Base-by-base conservation (phyloP, 106 monocot genomes). In the Dendrobium huoshanense region DNA sequence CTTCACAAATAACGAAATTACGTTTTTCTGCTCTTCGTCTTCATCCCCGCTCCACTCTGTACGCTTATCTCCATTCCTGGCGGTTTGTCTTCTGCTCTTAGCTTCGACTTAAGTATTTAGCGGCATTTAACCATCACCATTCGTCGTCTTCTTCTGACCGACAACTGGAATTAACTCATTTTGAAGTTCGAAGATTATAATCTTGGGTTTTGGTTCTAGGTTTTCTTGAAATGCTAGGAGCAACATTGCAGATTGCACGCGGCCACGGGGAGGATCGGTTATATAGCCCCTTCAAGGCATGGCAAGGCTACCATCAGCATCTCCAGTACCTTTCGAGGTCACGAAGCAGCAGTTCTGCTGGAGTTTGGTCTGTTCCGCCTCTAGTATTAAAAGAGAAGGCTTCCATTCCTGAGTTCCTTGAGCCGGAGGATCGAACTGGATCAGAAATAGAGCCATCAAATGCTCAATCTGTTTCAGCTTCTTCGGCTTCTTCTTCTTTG, bases 251-350 rank as follows among this genome's bases (percentile, higher is more conserved):
- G 78, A 82, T 88, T 41, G 55, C 85, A 18, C 78, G 89, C 13
- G 74, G 75, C 45, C 85, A 79, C 73, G 85, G 86, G 2, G 91
- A 91, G 19, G 86, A 88, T 19, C 84, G 85, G 7, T 85, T 91
- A 83, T 85, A 87, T 81, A 37, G 79, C 59, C 56, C 86, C 41
- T 79, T 83, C n/a, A 88, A 79, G 77, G 80, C 80, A 0, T 80
- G 82, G 25, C 42, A 84, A 31, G 61, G 80, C 29, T 70, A 82
- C 72, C 54, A 77, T 45, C 51, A 55, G n/a, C 22, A 83, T 59
- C 84, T 68, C 42, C 73, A 11, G n/a, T 19, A 59, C 29, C 51
- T 45, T 0, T 68, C 61, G 67, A 47, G 75, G 58, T 75, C 82
- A 16, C 64, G 56, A 22, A 80, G 75, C 41, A 56, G 29, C 40